Percentiles rank a stretch among this genome's conserved stretches.
phyloP scores from a whole-genome alignment of 768 basidiomycete species.

The Pleurotus tuoliensis region DNA sequence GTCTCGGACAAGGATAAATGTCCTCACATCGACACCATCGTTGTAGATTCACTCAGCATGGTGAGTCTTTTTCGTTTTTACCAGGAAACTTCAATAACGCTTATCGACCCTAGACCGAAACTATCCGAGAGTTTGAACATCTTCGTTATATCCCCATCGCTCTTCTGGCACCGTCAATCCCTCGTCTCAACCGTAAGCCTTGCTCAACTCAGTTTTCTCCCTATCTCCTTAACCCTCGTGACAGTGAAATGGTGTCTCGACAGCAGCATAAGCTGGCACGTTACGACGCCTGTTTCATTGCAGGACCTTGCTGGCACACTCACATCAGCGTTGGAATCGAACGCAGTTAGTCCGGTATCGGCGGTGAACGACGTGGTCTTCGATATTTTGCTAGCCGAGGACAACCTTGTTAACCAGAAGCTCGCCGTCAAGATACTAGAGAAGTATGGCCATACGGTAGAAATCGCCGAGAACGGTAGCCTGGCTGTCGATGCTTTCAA shows the following conservation, averaged over 20 bases:
- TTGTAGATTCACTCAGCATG: conserved; percentile 82
- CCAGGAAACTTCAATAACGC: not conserved
- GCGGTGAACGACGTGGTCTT: conserved; percentile 82
- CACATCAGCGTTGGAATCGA: conserved; percentile 89
- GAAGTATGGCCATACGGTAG: conserved; percentile 90
- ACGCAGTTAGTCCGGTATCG: conserved; percentile 86
- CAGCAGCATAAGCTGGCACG: conserved; percentile 93
- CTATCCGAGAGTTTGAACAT: conserved; percentile 86
- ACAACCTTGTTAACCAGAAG: conserved; percentile 94
- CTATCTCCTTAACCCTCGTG: not conserved
- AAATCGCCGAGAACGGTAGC: conserved; percentile 95
- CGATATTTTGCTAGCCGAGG: conserved; percentile 93
- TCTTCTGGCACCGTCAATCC: conserved; percentile 74
- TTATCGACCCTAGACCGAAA: conserved; percentile 65
- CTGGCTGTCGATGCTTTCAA: conserved; percentile 91
- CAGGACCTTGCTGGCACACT: conserved; percentile 90
- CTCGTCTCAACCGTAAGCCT: conserved; percentile 65
- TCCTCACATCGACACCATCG: conserved; percentile 90
- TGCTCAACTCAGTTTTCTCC: conserved; percentile 8
- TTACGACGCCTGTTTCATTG: conserved; percentile 82
- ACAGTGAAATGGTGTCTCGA: conserved; percentile 93
- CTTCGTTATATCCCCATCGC: conserved; percentile 95
- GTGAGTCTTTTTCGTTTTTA: conserved; percentile 40
- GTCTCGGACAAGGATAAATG: conserved; percentile 76
- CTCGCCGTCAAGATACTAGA: conserved; percentile 94